A percentile compares a stretch with the other conserved stretches of the same genome.
Conservation (phyloP, 228 moss, liverwort and hornwort species). For the Sphagnum fallax region DNA sequence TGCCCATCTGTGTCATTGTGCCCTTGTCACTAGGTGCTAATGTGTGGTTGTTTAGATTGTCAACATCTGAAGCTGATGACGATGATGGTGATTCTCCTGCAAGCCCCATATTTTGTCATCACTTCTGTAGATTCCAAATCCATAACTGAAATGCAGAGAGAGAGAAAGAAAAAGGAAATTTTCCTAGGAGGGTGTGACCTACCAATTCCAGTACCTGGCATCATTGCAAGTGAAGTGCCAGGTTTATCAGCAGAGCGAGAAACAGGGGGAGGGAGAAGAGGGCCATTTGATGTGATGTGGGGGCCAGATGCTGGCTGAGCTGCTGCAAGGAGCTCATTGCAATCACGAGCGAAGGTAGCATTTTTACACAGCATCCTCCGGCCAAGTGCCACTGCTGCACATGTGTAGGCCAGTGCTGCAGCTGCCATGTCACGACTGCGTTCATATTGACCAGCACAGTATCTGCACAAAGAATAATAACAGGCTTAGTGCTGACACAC, state of each 20-base stretch:
- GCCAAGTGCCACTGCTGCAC: conserved; percentile 83
- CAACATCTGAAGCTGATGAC: conserved; percentile 85
- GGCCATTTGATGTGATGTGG: conserved; percentile 38
- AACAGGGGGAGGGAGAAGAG: conserved; percentile 33
- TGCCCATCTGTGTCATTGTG: conserved; percentile 34
- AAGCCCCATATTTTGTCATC: conserved; percentile 5
- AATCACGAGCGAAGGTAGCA: conserved; percentile 57
- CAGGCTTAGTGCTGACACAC: too few relatives aligned
- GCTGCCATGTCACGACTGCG: conserved; percentile 68
- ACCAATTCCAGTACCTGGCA: conserved; percentile 20
- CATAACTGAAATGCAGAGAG: too few relatives aligned
- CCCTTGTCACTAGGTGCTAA: conserved; percentile 49
- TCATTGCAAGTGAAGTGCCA: conserved; percentile 19
- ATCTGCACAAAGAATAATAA: conserved; percentile 28
- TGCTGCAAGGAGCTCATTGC: conserved; percentile 59
- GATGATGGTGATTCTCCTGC: conserved; percentile 98
- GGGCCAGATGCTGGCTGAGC: conserved; percentile 37
- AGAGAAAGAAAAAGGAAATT: too few relatives aligned
- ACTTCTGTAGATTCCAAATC: not conserved
- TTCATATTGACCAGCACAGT: conserved; percentile 75
- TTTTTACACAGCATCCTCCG: conserved; percentile 65
- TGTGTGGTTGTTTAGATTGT: conserved; percentile 72
- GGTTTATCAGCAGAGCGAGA: conserved; percentile 23
- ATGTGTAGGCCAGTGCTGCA: conserved; percentile 86
- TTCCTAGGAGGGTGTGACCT: not conserved